Percentiles rank a stretch among this genome's conserved stretches.
Conservation (phyloP, 139 green algal species). For the Chlorella sp. region DNA sequence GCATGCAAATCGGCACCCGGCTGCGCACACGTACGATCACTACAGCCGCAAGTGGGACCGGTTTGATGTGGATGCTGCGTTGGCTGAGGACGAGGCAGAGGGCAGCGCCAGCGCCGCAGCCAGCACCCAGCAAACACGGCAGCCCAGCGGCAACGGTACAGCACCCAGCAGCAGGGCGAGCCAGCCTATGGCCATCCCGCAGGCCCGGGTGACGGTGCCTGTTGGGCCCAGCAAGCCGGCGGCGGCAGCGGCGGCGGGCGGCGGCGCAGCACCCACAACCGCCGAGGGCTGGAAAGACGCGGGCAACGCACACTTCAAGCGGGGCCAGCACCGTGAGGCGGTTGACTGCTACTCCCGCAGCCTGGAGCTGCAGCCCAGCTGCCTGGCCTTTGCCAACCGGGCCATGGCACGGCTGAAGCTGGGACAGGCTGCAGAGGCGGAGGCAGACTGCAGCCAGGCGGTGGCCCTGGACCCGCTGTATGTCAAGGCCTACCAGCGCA, state of each 20-base stretch:
- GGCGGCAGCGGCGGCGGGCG: neutral
- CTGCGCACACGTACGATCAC: conserved; percentile 71
- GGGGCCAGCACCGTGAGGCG: conserved; percentile 54
- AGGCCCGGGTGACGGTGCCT: conserved; percentile 5
- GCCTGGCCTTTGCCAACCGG: conserved; percentile 69
- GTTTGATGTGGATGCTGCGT: conserved; percentile 69
- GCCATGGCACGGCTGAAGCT: conserved; percentile 76
- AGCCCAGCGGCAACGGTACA: neutral
- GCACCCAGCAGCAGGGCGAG: neutral
- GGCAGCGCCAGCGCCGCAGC: no score
- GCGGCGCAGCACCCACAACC: conserved; percentile 21
- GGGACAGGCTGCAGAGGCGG: conserved; percentile 47
- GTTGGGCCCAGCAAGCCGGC: neutral
- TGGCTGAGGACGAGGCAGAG: conserved; percentile 48
- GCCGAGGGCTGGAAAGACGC: conserved; percentile 62
- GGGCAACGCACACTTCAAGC: conserved; percentile 79
- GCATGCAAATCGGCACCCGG: conserved; percentile 34
- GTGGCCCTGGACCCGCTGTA: conserved; percentile 68
- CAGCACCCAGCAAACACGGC: no score
- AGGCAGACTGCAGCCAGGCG: conserved; percentile 65
- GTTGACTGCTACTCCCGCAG: conserved; percentile 62
- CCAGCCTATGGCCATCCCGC: conserved; percentile 2
- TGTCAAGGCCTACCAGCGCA: conserved; percentile 66
- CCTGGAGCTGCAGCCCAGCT: conserved; percentile 54
- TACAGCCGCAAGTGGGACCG: conserved; percentile 75